Conservation (phyloP, 306 rosid genomes). For the Hippophae rhamnoides region DNA sequence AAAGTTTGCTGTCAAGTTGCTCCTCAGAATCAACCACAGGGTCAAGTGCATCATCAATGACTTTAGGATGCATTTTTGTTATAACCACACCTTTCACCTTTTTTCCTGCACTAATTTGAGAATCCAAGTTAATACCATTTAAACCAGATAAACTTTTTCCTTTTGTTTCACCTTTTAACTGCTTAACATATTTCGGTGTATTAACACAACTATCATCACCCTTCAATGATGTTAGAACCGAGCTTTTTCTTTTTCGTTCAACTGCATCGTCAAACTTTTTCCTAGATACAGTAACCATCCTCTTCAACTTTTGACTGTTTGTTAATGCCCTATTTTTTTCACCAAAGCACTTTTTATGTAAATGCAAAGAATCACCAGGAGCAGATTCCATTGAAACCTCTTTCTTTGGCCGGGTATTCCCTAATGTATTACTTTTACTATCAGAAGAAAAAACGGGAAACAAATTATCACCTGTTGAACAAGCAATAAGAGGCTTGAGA, state of each 20-base stretch:
- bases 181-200: conserved; percentile 33
- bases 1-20: conserved; percentile 27
- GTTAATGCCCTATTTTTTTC: conserved; percentile 31
- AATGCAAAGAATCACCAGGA: conserved; percentile 7
- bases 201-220: conserved; percentile 21
- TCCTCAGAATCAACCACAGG: conserved; percentile 25
- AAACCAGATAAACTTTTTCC: conserved; percentile 29
- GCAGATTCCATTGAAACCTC: conserved; percentile 26
- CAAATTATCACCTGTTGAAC: conserved; percentile 32
- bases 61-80: conserved; percentile 30
- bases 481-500: conserved; percentile 29
- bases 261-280: conserved; percentile 38
- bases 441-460: conserved; percentile 41
- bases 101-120: conserved; percentile 32
- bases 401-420: conserved; percentile 27
- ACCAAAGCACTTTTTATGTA: conserved; percentile 19
- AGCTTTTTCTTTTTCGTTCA: conserved; percentile 30
- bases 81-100: conserved; percentile 36
- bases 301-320: conserved; percentile 45
- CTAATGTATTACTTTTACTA: conserved; percentile 32
- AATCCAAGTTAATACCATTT: conserved; percentile 16
- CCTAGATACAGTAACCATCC: conserved; percentile 38
- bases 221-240: conserved; percentile 32
- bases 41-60: conserved; percentile 22
- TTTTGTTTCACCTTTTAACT: conserved; percentile 37